phyloP scores from a whole-genome alignment of 805 yeast genomes.

The Monosporozyma aerobia region DNA sequence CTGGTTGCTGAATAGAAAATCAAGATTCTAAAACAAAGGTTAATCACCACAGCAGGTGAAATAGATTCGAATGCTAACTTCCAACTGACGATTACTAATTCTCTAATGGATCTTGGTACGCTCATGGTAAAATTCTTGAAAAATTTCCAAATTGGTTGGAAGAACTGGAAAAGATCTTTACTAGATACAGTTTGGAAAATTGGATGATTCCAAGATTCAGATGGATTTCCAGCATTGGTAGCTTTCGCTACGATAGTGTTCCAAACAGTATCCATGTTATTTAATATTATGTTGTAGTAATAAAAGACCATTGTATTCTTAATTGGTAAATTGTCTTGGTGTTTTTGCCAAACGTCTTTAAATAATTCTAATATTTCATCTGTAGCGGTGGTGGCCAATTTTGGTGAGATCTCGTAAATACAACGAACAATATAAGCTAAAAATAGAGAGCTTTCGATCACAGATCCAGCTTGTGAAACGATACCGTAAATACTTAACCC shows the following conservation, averaged over 20 bases:
- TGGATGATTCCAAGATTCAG: neutral
- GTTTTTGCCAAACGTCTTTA: conserved; percentile 30
- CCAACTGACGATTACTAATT: conserved; percentile 27
- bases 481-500: conserved; percentile 79
- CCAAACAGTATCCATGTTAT: conserved; percentile 22
- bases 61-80: conserved; percentile 49
- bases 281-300: conserved; percentile 23
- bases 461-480: conserved; percentile 72
- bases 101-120: conserved; percentile 26
- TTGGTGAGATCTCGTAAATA: conserved; percentile 87
- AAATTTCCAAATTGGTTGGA: conserved; percentile 24
- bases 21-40: conserved; percentile 73
- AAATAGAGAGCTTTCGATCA: conserved; percentile 78
- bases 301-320: conserved; percentile 27
- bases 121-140: conserved; percentile 23
- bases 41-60: conserved; percentile 72
- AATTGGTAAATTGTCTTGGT: conserved; percentile 27
- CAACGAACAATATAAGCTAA: conserved; percentile 90
- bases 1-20: conserved; percentile 90
- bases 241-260: conserved; percentile 12
- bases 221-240: neutral
- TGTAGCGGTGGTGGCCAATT: conserved; percentile 52
- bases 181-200: neutral
- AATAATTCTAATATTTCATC: conserved; percentile 34
- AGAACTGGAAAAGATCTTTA: conserved; percentile 8